Conservation (phyloP, 1,284 basidiomycete genomes). For the Cryptococcus floricola region DNA sequence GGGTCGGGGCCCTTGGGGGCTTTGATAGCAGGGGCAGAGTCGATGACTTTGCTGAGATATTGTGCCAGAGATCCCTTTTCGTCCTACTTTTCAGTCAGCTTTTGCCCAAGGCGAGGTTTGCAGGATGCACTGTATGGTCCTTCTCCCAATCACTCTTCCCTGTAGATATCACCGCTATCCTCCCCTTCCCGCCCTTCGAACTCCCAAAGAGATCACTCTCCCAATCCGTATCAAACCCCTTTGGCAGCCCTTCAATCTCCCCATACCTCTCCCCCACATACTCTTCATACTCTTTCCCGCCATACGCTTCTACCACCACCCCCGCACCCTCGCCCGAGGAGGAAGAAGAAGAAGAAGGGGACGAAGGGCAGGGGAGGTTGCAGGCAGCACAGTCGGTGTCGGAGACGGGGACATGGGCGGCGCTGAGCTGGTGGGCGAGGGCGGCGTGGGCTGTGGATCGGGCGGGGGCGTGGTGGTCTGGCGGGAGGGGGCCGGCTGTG, state of each 20-base stretch:
- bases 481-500: slow-evolving; percentile 7
- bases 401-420: slow-evolving; percentile 63
- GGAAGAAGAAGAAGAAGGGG: not conserved
- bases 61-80: slow-evolving; percentile 25
- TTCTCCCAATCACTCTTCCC: slow-evolving; percentile 80
- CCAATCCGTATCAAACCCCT: slow-evolving; percentile 68
- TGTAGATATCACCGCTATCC: slow-evolving; percentile 79
- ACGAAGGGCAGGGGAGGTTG: slow-evolving; percentile 61
- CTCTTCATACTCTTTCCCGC: slow-evolving; percentile 34
- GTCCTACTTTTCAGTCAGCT: slow-evolving; percentile 2
- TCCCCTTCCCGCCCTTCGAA: slow-evolving; percentile 72
- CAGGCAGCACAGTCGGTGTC: slow-evolving; percentile 68
- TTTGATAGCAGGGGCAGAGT: slow-evolving; percentile 9
- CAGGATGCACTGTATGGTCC: slow-evolving; percentile 58
- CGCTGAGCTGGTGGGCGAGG: slow-evolving; percentile 46
- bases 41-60: slow-evolving; percentile 21
- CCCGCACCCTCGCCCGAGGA: slow-evolving; percentile 22
- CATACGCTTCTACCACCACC: slow-evolving; percentile 27
- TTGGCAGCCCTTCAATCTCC: slow-evolving; percentile 70
- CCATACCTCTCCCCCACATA: slow-evolving; percentile 38
- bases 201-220: slow-evolving; percentile 74
- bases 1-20: slow-evolving; percentile 20
- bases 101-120: not conserved
- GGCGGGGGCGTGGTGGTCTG: slow-evolving; percentile 24
- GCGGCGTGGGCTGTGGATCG: slow-evolving; percentile 32